Evolutionary conservation across 2,329 filamentous ascomycete genomes (phyloP).

Genomic region (Thelonectria blattea): DNA sequence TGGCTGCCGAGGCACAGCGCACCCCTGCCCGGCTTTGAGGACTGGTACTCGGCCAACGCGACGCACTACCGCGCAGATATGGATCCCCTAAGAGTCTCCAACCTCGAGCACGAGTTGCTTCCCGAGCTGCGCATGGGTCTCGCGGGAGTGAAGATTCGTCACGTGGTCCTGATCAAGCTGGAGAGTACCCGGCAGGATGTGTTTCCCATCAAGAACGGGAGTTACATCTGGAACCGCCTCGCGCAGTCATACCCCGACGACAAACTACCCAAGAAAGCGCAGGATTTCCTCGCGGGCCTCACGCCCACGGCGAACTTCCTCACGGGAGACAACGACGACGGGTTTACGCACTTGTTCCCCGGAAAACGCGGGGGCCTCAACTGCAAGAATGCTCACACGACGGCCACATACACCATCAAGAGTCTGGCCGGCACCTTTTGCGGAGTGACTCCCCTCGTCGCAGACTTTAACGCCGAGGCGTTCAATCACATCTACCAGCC

Average conservation of each 20-base stretch:
- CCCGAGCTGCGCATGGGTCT: constrained; percentile 30
- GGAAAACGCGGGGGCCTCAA: constrained; percentile 47
- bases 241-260: constrained; percentile 36
- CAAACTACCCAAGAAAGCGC: constrained; percentile 38
- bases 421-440: constrained; percentile 50
- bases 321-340: constrained; percentile 46
- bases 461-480: constrained; percentile 51
- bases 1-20: constrained; percentile 40
- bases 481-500: constrained; percentile 51
- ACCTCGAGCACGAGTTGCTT: constrained; percentile 41
- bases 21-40: constrained; percentile 33
- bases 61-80: constrained; percentile 41
- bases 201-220: constrained; percentile 49
- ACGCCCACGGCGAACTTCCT: constrained; percentile 41
- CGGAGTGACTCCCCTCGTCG: constrained; percentile 49
- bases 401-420: constrained; percentile 52
- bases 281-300: constrained; percentile 31
- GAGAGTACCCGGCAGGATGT: constrained; percentile 52
- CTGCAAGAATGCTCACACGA: constrained; percentile 48
- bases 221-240: constrained; percentile 42
- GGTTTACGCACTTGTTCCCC: constrained; percentile 36
- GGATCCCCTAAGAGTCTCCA: constrained; percentile 48
- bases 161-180: constrained; percentile 48
- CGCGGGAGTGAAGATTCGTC: constrained; percentile 44
- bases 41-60: constrained; percentile 35